phyloP scores from a whole-genome alignment of 805 yeast species.

The Debaryomyces hansenii region DNA sequence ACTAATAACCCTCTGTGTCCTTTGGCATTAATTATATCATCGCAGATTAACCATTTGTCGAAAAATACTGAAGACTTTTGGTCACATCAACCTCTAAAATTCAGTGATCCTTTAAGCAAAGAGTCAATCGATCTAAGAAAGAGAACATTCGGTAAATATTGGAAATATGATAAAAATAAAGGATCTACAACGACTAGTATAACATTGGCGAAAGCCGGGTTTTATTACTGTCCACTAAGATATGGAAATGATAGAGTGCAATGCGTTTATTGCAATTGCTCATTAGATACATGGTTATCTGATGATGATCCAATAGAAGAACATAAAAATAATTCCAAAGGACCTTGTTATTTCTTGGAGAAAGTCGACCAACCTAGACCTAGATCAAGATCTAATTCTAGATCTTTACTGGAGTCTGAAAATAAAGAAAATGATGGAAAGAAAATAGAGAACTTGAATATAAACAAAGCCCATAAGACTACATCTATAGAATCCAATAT shows the following conservation, averaged over 20 bases:
- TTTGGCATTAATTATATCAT: conserved; percentile 13
- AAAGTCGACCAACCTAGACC: neutral
- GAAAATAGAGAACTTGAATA: neutral
- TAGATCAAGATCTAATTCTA: conserved; percentile 1
- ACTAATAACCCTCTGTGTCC: conserved; percentile 18
- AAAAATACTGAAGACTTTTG: conserved; percentile 6
- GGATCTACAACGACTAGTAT: conserved; percentile 39
- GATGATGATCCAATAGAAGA: conserved; percentile 63
- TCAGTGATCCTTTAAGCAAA: conserved; percentile 33
- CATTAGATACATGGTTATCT: conserved; percentile 52
- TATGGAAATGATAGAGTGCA: conserved; percentile 34
- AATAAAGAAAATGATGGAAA: neutral
- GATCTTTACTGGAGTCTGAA: neutral
- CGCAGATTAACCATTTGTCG: conserved; percentile 9
- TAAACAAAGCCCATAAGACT: neutral
- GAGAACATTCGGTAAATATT: conserved; percentile 36
- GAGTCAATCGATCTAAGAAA: conserved; percentile 32
- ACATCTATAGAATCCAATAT: neutral
- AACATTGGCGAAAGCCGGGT: conserved; percentile 47
- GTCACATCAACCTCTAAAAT: conserved; percentile 18
- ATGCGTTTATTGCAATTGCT: conserved; percentile 26
- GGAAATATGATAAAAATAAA: conserved; percentile 48
- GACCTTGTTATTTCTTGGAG: conserved; percentile 29
- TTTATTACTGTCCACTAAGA: conserved; percentile 32
- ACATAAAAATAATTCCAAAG: conserved; percentile 37